Percentiles rank a stretch among this genome's conserved stretches.
These are phyloP conservation scores for Hyaloperonospora brassicae DNA, from an alignment of 352 stramenopile genomes.

Conservation along the genomic window DNA sequence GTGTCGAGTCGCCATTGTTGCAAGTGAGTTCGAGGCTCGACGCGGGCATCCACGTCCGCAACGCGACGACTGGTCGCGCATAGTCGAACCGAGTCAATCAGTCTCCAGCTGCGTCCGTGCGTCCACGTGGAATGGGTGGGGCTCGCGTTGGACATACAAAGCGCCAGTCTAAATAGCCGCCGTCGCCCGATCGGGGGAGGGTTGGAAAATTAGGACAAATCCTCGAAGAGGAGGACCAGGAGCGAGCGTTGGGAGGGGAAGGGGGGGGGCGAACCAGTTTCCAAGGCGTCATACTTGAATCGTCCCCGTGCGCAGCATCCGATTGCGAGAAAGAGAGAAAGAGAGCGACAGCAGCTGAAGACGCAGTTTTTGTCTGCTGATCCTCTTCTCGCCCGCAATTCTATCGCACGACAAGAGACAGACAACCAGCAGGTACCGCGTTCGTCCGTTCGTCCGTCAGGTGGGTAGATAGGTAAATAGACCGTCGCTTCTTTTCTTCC, in stretches of 20 bases:
- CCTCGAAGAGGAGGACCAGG: slow-evolving; percentile 25
- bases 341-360: not conserved
- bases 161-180: slow-evolving; percentile 9
- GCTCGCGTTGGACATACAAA: slow-evolving; percentile 9
- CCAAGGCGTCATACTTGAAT: slow-evolving; percentile 27
- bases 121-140: slow-evolving; percentile 29
- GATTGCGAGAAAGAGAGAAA: not conserved
- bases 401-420: no score
- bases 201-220: slow-evolving; percentile 30
- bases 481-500: slow-evolving; percentile 5
- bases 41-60: not conserved
- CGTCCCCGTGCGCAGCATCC: slow-evolving; percentile 13
- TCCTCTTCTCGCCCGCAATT: no score
- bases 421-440: no score
- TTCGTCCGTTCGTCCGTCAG: no score
- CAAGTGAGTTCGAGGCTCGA: no score
- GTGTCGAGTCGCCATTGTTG: not conserved
- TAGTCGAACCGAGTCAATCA: slow-evolving; percentile 15
- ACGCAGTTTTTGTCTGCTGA: no score
- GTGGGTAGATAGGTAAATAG: not conserved
- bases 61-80: slow-evolving; percentile 11
- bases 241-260: slow-evolving; percentile 17
- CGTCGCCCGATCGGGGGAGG: slow-evolving; percentile 4
- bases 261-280: slow-evolving; percentile 16
- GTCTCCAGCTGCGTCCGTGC: slow-evolving; percentile 19